phyloP scores from a whole-genome alignment of 352 stramenopile genomes.

The Phytophthora melonis region DNA sequence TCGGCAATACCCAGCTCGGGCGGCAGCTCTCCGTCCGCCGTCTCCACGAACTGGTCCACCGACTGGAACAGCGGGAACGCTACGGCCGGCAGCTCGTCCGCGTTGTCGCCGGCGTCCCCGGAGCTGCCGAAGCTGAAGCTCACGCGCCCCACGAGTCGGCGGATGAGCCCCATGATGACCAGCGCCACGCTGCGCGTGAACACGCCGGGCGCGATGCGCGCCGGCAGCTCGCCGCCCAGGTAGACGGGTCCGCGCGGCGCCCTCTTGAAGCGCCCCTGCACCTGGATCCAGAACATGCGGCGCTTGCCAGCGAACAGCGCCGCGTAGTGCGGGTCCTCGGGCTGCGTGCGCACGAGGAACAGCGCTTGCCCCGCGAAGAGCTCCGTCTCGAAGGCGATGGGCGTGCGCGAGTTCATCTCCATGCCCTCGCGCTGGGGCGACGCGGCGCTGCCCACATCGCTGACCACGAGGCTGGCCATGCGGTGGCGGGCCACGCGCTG shows the following conservation, averaged over 20 bases:
- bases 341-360: conserved; percentile 85
- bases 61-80: conserved; percentile 84
- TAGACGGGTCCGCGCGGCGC: conserved; percentile 63
- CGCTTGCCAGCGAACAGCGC: conserved; percentile 69
- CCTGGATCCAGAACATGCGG: conserved; percentile 90
- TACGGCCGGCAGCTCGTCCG: conserved; percentile 62
- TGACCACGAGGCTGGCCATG: conserved; percentile 43
- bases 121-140: conserved; percentile 78
- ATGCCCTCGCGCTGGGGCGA: conserved; percentile 24
- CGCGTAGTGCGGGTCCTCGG: conserved; percentile 59
- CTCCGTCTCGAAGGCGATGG: conserved; percentile 88
- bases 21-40: conserved; percentile 55
- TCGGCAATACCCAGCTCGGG: conserved; percentile 60
- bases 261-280: conserved; percentile 86
- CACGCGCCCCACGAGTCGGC: conserved; percentile 67
- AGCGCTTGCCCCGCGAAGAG: conserved; percentile 83
- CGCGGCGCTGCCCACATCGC: conserved; percentile 44
- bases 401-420: conserved; percentile 65
- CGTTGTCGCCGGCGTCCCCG: conserved; percentile 11
- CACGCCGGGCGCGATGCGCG: conserved; percentile 67
- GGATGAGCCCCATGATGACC: conserved; percentile 83
- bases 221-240: conserved; percentile 78
- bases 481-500: conserved; percentile 5
- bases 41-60: conserved; percentile 84
- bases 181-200: conserved; percentile 81